Evolutionary conservation across 345 rosid genomes (phyloP), one percentile per base, ranked within the genome.

Genomic region (Melaleuca alternifolia): DNA sequence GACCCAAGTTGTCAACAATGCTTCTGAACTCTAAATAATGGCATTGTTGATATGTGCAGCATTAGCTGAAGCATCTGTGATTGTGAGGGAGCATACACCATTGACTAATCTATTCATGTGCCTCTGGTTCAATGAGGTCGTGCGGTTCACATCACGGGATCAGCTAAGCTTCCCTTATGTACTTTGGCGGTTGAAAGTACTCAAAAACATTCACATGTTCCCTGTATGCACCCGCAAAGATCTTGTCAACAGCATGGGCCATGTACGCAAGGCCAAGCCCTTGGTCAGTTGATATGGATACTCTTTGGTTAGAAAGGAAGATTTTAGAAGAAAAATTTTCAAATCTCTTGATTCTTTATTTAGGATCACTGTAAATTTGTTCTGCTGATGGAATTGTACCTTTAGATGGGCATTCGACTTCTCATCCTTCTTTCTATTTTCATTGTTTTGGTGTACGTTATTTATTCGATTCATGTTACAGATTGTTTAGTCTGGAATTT

Each of bases 51-150:
- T 54, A 54, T 87, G 41, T 90, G 92, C 95, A 97, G 99, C 99
- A 86, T 89, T 97, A 65, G 90, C 91, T 51, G 99, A 97, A 91
- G 98, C 99, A 51, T 97, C 99, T 9, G 94, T 97, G 81, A 97
- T 97, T 50, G 97, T 94, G 89, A 92, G 99, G 91, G 92, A 97
- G 91, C 97, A 97, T 87, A 90, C 95, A 11, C 95, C 97, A 15
- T 33, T 95, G 85, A 92, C 92, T 26, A 94, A 97, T 89, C 87
- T 96, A 71, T 93, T 97, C 46, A 94, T 94, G 98, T 97, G 99
- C 94, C 94, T 95, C n/a, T 97, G 99, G 99, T 96, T 96, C 90
- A 94, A 97, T 76, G 99, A 97, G 91, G 99, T 94, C 7, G 99
- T 96, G 30, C 95, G 97, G 21, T 97, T 90, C 91, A 97, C 99